These are phyloP conservation scores for Wallemia ichthyophaga DNA, from an alignment of 1,284 basidiomycete species.

Conservation along the genomic window DNA sequence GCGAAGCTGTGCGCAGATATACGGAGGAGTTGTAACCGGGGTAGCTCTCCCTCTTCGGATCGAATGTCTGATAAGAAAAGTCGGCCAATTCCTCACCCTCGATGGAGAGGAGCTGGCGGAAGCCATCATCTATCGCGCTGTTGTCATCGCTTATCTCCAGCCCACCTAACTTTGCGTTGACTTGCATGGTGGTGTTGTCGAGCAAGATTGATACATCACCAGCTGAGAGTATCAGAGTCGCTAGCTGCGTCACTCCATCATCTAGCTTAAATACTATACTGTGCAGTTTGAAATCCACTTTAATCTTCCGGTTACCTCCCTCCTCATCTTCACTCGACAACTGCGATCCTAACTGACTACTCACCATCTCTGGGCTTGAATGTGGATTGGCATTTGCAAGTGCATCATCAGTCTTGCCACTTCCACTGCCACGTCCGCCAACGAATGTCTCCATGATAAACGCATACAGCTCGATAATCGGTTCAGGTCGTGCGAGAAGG, in stretches of 20 bases:
- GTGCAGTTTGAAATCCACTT: conserved; percentile 56
- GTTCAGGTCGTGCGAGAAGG: conserved; percentile 65
- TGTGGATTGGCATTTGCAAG: no score
- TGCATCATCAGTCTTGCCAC: background rate
- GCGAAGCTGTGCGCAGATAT: conserved; percentile 58
- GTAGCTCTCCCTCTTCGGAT: conserved; percentile 27
- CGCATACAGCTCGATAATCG: conserved; percentile 72
- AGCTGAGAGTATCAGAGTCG: conserved; percentile 68
- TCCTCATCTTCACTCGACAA: background rate
- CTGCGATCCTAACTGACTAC: background rate
- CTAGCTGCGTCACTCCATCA: conserved; percentile 39
- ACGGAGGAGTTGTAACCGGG: conserved; percentile 64
- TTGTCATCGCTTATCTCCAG: conserved; percentile 60
- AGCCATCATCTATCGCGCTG: conserved; percentile 26
- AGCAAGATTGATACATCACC: conserved; percentile 63
- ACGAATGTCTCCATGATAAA: conserved; percentile 96
- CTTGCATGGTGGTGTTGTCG: conserved; percentile 38
- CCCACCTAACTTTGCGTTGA: conserved; percentile 60
- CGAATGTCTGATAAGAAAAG: conserved; percentile 80
- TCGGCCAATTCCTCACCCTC: conserved; percentile 87
- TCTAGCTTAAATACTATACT: conserved; percentile 49
- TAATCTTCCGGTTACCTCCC: conserved; percentile 25
- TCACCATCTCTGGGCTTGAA: background rate
- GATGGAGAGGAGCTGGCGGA: conserved; percentile 71
- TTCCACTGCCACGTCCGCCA: background rate